Evolutionary conservation across 345 rosid species (phyloP), one percentile per base, ranked within the genome.

Genomic region (Hibiscus mutabilis): DNA sequence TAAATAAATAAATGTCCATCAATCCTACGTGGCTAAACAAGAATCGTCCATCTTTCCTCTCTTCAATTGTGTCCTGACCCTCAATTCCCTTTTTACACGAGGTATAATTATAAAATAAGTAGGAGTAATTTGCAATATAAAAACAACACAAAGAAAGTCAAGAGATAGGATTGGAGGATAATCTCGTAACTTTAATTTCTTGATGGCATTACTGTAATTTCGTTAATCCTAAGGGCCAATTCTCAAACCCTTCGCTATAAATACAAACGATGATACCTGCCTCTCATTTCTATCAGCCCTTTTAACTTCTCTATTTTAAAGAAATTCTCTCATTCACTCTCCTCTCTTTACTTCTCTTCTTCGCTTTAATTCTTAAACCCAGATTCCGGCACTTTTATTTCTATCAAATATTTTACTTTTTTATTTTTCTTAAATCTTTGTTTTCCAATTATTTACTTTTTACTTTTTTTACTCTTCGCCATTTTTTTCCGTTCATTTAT

Each of bases 201-300:
- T 3, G 33, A 10, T 71, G 87, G 88, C 55, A 74, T 4, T 1
- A 19, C 0, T 19, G 80, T 79, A 79, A 76, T 63, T 72, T 0
- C 0, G 0, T 0, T 0, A 16, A 33, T 22, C 0, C 0, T 0
- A 33, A 68, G 87, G 85, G 82, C 25, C 67, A 68, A 74, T 33
- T 33, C 15, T 40, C 1, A 2, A 6, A 1, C 24, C 6, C 0
- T 16, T 25, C 66, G 42, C 81, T 86, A 88, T 88, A 86, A 66
- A 87, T 82, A 25, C n/a, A 49, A 15, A 49, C 55, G 46, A 49
- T 16, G 55, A 3, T 58, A n/a, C 74, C 71, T 25, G 16, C 29
- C 65, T 19, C 12, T 53, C 58, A 0, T 53, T 31, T 15, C 76
- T 5, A 18, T 53, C 12, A 8, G 11, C 0, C 0, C 6, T 31